These are phyloP conservation scores for Fusarium sp. DNA, from an alignment of 2,329 filamentous ascomycete genomes.

Conservation along the genomic window DNA sequence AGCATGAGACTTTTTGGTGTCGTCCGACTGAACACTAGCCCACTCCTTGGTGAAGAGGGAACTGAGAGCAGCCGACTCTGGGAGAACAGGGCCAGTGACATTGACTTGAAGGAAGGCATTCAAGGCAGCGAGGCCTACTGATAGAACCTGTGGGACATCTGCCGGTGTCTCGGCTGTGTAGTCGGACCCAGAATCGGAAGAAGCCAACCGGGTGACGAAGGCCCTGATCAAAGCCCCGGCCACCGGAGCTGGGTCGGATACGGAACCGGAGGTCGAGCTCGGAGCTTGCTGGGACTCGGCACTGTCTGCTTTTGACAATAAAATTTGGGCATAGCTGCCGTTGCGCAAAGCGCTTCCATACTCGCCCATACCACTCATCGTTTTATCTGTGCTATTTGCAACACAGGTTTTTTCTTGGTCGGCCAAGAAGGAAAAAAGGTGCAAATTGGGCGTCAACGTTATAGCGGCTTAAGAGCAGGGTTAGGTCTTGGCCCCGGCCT, in stretches of 20 bases:
- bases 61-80: conserved; percentile 49
- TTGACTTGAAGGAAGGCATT: conserved; percentile 87
- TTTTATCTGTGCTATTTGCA: conserved; percentile 4
- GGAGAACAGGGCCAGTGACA: conserved; percentile 86
- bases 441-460: conserved; percentile 30
- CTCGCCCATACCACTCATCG: conserved; percentile 5
- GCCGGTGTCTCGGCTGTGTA: conserved; percentile 1
- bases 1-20: conserved; percentile 45
- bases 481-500: conserved; percentile 39
- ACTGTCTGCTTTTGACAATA: conserved; percentile 34
- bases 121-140: conserved; percentile 59
- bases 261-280: conserved; percentile 36
- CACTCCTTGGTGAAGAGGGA: conserved; percentile 57
- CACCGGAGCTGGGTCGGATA: conserved; percentile 39
- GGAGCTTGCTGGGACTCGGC: conserved; percentile 25
- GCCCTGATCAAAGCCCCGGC: conserved; percentile 40
- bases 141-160: conserved; percentile 36
- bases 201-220: conserved; percentile 29
- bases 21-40: conserved; percentile 24
- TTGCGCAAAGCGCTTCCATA: conserved; percentile 42
- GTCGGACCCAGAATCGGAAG: conserved; percentile 9
- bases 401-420: neutral
- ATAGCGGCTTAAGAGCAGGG: conserved; percentile 27
- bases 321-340: conserved; percentile 42
- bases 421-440: neutral